phyloP scores from a whole-genome alignment of 75 land plant species.

The Cupressus sempervirens region DNA sequence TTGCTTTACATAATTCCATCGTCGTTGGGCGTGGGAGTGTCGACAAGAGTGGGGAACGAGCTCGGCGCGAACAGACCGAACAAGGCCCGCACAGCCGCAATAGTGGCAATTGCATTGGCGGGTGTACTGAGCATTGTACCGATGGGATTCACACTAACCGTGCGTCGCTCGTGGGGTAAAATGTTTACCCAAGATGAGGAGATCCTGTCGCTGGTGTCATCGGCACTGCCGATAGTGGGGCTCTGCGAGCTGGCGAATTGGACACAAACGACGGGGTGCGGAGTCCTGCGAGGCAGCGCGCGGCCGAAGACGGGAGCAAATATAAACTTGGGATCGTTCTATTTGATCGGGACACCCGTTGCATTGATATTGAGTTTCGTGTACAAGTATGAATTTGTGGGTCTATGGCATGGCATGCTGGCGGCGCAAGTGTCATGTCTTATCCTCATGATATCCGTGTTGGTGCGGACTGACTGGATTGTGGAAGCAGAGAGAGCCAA shows the following conservation, averaged over 20 bases:
- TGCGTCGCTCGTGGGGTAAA: constrained; percentile 24
- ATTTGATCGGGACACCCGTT: constrained; percentile 45
- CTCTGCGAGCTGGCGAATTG: constrained; percentile 67
- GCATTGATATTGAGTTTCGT: constrained; percentile 35
- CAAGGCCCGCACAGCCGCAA: constrained; percentile 21
- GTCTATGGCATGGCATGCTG: constrained; percentile 62
- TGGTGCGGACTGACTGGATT: constrained; percentile 48
- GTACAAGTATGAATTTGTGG: constrained; percentile 32
- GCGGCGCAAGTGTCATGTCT: constrained; percentile 64
- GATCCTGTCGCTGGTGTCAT: constrained; percentile 25
- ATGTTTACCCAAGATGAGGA: constrained; percentile 24
- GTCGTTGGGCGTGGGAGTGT: constrained; percentile 37
- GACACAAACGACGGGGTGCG: constrained; percentile 44
- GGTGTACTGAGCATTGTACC: constrained; percentile 16
- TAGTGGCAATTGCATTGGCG: constrained; percentile 21
- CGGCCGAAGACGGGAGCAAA: constrained; percentile 39
- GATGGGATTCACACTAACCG: constrained; percentile 24
- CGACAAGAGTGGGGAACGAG: constrained; percentile 47
- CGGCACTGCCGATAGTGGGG: constrained; percentile 45
- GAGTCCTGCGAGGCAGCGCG: constrained; percentile 49
- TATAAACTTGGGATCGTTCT: constrained; percentile 46
- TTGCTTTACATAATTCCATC: constrained; percentile 40
- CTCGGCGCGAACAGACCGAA: constrained; percentile 42
- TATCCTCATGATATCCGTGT: constrained; percentile 31
- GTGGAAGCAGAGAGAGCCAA: constrained; percentile 35